phyloP scores from a whole-genome alignment of 768 basidiomycete species.

The Lactarius tabidus region DNA sequence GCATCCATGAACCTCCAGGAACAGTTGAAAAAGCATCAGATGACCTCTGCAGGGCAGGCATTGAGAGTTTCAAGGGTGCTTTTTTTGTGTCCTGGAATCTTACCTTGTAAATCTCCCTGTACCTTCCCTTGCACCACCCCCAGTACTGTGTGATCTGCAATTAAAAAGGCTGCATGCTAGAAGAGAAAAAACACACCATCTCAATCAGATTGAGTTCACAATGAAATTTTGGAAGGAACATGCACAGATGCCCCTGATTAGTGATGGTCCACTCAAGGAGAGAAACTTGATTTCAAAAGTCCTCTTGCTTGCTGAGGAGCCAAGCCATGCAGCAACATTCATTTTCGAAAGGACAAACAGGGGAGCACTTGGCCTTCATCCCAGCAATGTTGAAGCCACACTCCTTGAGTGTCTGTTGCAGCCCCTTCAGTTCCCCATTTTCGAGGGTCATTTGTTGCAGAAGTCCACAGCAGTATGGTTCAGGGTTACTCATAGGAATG shows the following conservation, averaged over 20 bases:
- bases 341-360: not conserved
- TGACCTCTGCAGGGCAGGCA: no score
- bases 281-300: not conserved
- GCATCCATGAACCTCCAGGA: no score
- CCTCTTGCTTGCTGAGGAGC: not conserved
- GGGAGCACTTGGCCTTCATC: not conserved
- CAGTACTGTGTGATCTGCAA: not conserved
- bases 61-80: no score
- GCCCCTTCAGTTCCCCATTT: not conserved
- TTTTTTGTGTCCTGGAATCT: no score
- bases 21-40: no score
- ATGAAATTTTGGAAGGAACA: not conserved
- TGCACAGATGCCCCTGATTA: not conserved
- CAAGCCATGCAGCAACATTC: not conserved
- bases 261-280: not conserved
- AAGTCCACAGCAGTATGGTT: no score
- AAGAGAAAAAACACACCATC: not conserved
- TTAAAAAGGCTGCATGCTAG: not conserved
- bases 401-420: not conserved
- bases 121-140: no score
- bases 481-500: not conserved
- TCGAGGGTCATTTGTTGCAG: no score
- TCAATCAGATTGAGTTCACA: constrained; percentile 4
- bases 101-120: no score
- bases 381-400: not conserved